Conservation (phyloP, 2,329 filamentous ascomycete genomes). For the Fusarium haematococcum region DNA sequence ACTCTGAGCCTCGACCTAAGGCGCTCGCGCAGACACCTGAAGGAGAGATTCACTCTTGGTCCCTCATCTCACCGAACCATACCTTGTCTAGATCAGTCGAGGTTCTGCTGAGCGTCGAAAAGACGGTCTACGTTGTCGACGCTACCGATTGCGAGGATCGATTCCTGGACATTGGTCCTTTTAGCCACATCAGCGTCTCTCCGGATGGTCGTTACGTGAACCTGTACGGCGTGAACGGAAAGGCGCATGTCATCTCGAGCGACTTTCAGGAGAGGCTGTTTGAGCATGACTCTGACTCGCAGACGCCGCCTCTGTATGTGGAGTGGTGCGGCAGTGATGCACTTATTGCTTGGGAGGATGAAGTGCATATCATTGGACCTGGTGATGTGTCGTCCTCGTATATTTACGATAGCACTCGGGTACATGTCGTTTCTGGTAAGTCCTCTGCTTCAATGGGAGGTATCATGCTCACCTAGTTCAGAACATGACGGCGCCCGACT, state of each 20-base stretch:
- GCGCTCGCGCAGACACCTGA: slow-evolving; percentile 81
- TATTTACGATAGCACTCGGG: slow-evolving; percentile 89
- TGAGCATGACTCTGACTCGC: slow-evolving; percentile 89
- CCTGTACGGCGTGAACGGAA: slow-evolving; percentile 86
- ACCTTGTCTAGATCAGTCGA: slow-evolving; percentile 94
- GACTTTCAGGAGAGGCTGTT: slow-evolving; percentile 94
- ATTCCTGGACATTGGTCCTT: slow-evolving; percentile 90
- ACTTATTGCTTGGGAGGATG: slow-evolving; percentile 96
- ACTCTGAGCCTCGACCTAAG: slow-evolving; percentile 90
- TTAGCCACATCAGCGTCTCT: slow-evolving; percentile 89
- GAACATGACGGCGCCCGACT: slow-evolving; percentile 88
- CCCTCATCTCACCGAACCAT: slow-evolving; percentile 86
- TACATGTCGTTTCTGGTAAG: slow-evolving; percentile 86
- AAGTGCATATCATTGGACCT: slow-evolving; percentile 92
- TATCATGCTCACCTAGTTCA: slow-evolving; percentile 42
- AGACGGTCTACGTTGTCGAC: slow-evolving; percentile 89
- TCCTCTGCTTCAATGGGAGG: fast-evolving
- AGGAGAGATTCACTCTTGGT: slow-evolving; percentile 88
- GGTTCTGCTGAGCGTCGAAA: slow-evolving; percentile 84
- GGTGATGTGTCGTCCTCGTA: slow-evolving; percentile 81
- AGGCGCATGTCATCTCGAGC: slow-evolving; percentile 91
- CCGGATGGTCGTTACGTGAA: slow-evolving; percentile 91
- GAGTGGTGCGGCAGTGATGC: slow-evolving; percentile 98
- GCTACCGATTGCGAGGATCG: slow-evolving; percentile 91
- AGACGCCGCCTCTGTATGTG: slow-evolving; percentile 86